These are phyloP conservation scores for Erodium moschatum DNA, from an alignment of 441 rosid species.

Conservation along the genomic window DNA sequence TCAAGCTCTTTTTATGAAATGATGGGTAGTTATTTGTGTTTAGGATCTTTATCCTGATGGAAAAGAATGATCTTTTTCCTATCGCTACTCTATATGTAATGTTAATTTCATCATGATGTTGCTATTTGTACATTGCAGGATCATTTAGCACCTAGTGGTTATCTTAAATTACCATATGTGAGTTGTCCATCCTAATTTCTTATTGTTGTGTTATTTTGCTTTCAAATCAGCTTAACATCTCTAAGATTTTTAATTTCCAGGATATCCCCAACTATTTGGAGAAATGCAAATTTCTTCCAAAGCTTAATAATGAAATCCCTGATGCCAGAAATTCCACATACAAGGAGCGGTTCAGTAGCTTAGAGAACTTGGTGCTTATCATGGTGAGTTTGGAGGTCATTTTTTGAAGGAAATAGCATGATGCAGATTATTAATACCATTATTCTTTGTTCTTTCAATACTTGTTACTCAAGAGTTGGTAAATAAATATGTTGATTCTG, in stretches of 20 bases:
- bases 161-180: slow-evolving; percentile 64
- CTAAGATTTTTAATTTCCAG: slow-evolving; percentile 28
- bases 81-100: neutral
- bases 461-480: neutral
- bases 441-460: neutral
- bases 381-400: slow-evolving; percentile 43
- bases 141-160: slow-evolving; percentile 75
- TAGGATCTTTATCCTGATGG: neutral
- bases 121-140: slow-evolving; percentile 36
- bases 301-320: slow-evolving; percentile 73
- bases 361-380: slow-evolving; percentile 73
- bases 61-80: slow-evolving; percentile 1
- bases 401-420: neutral
- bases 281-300: slow-evolving; percentile 73
- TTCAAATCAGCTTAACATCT: neutral
- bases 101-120: slow-evolving; percentile 7
- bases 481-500: neutral
- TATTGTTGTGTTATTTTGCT: neutral
- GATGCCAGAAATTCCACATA: slow-evolving; percentile 48
- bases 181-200: slow-evolving; percentile 22
- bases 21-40: neutral
- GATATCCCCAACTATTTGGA: slow-evolving; percentile 46
- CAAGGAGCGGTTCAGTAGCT: slow-evolving; percentile 58
- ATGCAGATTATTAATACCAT: neutral
- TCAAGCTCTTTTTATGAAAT: neutral